Base-by-base conservation (phyloP, 176 grass and related monocot genomes). In the Neostapfia colusana region DNA sequence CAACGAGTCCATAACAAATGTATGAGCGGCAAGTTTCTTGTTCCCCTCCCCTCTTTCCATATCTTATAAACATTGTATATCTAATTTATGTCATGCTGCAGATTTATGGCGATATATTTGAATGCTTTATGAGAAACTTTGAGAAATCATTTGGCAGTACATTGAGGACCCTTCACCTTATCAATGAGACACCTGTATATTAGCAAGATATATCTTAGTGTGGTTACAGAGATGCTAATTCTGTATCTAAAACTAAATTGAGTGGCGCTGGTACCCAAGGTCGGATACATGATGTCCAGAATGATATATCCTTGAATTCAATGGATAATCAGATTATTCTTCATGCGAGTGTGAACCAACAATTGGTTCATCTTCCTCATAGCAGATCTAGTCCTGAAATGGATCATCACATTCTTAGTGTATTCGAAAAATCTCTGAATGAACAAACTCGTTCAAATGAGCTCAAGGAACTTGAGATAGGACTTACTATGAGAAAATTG, bases 71-170 rank as follows among this genome's bases (percentile, higher is more conserved):
- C 66, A 50, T 74, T 36, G n/a, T 72, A 57, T 78, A 53, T 81
- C 55, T 67, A 55, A 75, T 72, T 65, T 73, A 49, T 61, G 3
- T 63, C 42, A 24, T 86, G 77, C 34, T 80, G 76, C 80, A 98
- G 95, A 90, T 94, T 86, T 90, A 98, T 88, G 91, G 95, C n/a
- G 79, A 90, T 54, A 93, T 54, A 44, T 92, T 91, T 61, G 68
- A 90, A 46, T 81, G 35, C 82, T 98, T 98, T 69, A 74, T 81
- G 53, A 88, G 69, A 68, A 92, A 90, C 72, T 92, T 98, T 65
- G 89, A 92, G 53, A 92, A 98, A 81, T 93, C 89, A 75, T 98
- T 98, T 88, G 79, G 82, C 27, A 92, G 84, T 86, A 94, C 95
- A 82, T 81, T 98, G 58, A 91, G 77, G 75, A 98, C 91, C 34